These are phyloP conservation scores for Panaeolus cyanescens DNA, from an alignment of 768 basidiomycete genomes.

Conservation along the genomic window DNA sequence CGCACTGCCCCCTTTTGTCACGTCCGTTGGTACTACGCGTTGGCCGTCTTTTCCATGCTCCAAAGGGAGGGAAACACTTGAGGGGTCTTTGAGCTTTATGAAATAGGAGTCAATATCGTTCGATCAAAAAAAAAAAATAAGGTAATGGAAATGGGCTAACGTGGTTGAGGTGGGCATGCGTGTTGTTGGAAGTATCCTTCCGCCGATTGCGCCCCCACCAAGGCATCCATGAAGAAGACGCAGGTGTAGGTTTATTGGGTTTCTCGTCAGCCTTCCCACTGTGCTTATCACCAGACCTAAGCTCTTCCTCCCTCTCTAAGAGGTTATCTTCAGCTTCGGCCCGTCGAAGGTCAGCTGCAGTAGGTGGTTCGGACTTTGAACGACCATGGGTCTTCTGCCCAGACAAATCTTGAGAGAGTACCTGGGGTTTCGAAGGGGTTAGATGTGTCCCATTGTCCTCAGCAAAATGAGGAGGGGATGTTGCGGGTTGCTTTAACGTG, in stretches of 20 bases:
- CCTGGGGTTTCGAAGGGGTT: background rate
- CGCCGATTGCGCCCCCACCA: constrained; percentile 79
- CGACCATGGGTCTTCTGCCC: constrained; percentile 12
- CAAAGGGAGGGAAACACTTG: background rate
- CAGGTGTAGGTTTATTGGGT: constrained; percentile 23
- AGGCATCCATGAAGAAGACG: constrained; percentile 69
- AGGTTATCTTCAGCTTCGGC: constrained; percentile 9
- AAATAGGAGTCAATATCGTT: background rate
- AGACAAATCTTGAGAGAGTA: constrained; percentile 1
- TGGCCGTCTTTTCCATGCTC: constrained; percentile 8
- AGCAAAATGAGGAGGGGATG: constrained; percentile 2
- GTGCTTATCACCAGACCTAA: background rate
- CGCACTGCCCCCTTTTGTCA: constrained; percentile 11
- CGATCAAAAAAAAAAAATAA: background rate
- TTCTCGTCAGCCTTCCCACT: background rate
- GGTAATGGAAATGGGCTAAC: background rate
- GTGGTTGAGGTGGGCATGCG: background rate
- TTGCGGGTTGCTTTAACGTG: constrained; percentile 26
- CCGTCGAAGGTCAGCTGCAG: constrained; percentile 8
- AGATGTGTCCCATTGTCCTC: background rate
- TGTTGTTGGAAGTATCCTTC: constrained; percentile 22
- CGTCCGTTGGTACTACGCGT: background rate
- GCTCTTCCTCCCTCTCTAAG: constrained; percentile 5
- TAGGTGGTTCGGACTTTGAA: constrained; percentile 19
- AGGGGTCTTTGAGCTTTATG: background rate